Evolutionary conservation across 176 grass and related monocot genomes (phyloP), one percentile per base, ranked within the genome.

Genomic region (Carex cristatella): DNA sequence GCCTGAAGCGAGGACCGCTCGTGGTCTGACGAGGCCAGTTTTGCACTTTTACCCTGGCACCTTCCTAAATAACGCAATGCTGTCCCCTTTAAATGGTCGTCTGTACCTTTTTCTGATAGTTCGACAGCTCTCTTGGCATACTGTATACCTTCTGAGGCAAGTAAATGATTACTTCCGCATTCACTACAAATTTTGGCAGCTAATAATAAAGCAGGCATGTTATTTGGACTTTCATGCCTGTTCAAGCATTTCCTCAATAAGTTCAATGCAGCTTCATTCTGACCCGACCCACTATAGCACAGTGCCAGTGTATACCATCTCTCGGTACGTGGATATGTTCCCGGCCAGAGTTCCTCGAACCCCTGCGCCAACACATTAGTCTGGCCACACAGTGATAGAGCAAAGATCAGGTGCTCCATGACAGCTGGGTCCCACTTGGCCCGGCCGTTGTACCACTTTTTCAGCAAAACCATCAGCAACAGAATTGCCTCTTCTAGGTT

Each of bases 401-500:
- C 93, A 94, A 99, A 99, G 27, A 87, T 87, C 66, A 99, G 81
- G 84, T 99, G 91, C 69, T 95, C 91, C 88, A 99, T 94, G 30
- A 99, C 83, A 40, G 90, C 90, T 32, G 96, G 88, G 84, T 99
- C 96, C 96, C 96, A 99, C 81, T 94, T 85, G 82, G 87, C 87
- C 66, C 88, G 91, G 83, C 93, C 93, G 65, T 95, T 90, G 71
- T 89, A 94, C 87, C 85, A 95, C 79, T 95, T 99, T 65, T 83
- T 95, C 69, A 99, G 81, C 62, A 95, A 46, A 88, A 99, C 91
- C 90, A 94, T 94, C 19, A 99, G 87, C 46, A 99, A 79, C 72
- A 99, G 85, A 86, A 99, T 99, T 38, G 93, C 90, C 86, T 99
- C 96, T 92, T 99, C 96, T 30, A 99, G 72, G 81, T 99, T 99